These are phyloP conservation scores for Phytophthora sojae DNA, from an alignment of 352 stramenopile species.

Conservation along the genomic window DNA sequence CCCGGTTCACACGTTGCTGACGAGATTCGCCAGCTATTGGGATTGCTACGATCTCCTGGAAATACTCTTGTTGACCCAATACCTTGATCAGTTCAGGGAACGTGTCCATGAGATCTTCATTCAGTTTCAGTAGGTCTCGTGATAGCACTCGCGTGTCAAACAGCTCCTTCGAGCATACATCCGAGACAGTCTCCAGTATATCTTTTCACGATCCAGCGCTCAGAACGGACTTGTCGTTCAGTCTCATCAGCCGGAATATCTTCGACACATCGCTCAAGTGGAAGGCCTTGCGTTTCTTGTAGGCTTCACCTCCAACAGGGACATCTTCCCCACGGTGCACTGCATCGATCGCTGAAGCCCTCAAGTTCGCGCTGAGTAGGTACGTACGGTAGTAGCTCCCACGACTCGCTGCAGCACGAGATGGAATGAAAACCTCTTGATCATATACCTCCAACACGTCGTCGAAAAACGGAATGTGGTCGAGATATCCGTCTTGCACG, in stretches of 20 bases:
- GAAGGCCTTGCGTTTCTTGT: background rate
- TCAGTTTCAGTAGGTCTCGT: conserved; percentile 38
- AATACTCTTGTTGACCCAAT: conserved; percentile 15
- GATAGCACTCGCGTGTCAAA: conserved; percentile 41
- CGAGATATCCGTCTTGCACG: conserved; percentile 15
- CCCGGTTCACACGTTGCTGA: conserved; percentile 31
- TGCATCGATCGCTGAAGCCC: background rate
- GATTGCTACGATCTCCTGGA: background rate
- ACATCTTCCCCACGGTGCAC: background rate
- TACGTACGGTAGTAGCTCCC: conserved; percentile 32
- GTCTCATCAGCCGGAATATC: background rate
- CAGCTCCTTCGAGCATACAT: conserved; percentile 26
- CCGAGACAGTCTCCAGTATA: background rate
- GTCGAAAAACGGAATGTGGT: conserved; percentile 31
- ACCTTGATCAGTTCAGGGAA: conserved; percentile 23
- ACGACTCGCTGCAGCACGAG: conserved; percentile 18
- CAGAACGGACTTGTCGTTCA: background rate
- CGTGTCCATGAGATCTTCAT: conserved; percentile 38
- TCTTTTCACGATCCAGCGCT: background rate
- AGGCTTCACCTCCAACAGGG: conserved; percentile 8
- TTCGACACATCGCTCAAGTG: background rate
- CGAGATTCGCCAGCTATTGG: conserved; percentile 17
- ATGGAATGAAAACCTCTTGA: conserved; percentile 32
- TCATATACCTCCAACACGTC: conserved; percentile 26
- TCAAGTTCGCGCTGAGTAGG: conserved; percentile 15